These are phyloP conservation scores for Priceomyces carsonii DNA, from an alignment of 805 yeast genomes.

Conservation along the genomic window DNA sequence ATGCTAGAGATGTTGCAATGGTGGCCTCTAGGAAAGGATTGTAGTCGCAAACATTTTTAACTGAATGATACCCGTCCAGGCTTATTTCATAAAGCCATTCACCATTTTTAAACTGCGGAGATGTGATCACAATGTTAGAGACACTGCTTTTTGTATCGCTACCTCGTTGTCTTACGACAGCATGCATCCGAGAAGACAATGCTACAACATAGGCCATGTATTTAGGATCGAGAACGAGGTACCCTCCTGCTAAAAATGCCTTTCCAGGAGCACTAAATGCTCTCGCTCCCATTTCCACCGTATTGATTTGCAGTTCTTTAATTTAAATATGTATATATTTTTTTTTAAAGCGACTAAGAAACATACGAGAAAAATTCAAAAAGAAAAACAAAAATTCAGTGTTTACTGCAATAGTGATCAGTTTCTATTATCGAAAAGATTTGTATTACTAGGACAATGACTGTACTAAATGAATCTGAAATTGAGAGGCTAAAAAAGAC, in stretches of 20 bases:
- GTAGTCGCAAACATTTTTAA: constrained; percentile 29
- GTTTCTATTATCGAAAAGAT: neutral
- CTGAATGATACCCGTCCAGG: constrained; percentile 13
- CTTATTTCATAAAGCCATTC: constrained; percentile 59
- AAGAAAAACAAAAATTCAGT: neutral
- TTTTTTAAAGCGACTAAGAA: neutral
- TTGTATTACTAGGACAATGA: neutral
- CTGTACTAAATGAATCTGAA: constrained; percentile 9
- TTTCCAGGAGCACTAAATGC: constrained; percentile 95
- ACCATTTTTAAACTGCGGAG: constrained; percentile 77
- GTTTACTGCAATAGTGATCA: too few species aligned
- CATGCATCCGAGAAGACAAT: constrained; percentile 86
- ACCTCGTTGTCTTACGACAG: constrained; percentile 45
- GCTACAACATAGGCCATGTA: constrained; percentile 84
- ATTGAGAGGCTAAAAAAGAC: constrained; percentile 16
- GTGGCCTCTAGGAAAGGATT: constrained; percentile 81
- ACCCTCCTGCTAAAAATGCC: constrained; percentile 93
- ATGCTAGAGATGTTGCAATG: constrained; percentile 54
- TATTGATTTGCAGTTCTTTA: constrained; percentile 1
- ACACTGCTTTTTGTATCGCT: constrained; percentile 1
- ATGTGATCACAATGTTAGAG: constrained; percentile 45
- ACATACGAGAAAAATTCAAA: neutral
- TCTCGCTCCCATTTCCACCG: constrained; percentile 17
- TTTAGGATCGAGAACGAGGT: constrained; percentile 77
- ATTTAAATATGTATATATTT: neutral